These are phyloP conservation scores for Prunus dulcis DNA, from an alignment of 306 rosid species.

Conservation along the genomic window DNA sequence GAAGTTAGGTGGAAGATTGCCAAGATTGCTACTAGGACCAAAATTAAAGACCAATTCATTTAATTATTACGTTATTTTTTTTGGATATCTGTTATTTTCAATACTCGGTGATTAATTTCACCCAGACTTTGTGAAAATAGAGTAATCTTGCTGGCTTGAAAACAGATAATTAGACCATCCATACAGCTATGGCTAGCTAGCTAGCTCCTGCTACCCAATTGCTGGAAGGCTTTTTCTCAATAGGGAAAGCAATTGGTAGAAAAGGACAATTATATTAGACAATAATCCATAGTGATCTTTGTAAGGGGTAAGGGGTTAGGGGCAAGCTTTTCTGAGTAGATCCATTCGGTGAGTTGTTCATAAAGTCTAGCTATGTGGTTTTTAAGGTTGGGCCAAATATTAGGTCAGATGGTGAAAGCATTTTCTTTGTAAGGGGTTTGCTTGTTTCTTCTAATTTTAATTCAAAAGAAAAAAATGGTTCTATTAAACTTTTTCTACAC, in stretches of 20 bases:
- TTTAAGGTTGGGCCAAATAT: not conserved
- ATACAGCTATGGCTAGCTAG: not conserved
- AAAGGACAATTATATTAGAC: not conserved
- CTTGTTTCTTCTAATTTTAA: not conserved
- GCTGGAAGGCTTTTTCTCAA: not conserved
- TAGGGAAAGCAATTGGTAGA: not conserved
- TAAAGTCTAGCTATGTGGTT: not conserved
- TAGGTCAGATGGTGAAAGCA: constrained; percentile 1
- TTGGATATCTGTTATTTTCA: not conserved
- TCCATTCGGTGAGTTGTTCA: not conserved
- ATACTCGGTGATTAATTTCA: not conserved
- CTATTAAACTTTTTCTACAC: not conserved
- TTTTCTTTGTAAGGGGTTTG: not conserved
- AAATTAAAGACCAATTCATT: not conserved
- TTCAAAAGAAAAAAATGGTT: not conserved
- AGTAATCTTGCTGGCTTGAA: not conserved
- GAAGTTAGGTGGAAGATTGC: not conserved
- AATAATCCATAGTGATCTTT: not conserved
- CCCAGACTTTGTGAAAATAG: not conserved
- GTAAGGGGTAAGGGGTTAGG: not conserved
- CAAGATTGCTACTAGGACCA: not conserved
- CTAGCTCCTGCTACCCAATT: not conserved
- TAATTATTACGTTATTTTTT: not conserved
- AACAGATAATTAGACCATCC: not conserved
- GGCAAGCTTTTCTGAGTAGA: not conserved